Base-by-base conservation (phyloP, 1,284 basidiomycete genomes). In the Fomitopsis pinicola region DNA sequence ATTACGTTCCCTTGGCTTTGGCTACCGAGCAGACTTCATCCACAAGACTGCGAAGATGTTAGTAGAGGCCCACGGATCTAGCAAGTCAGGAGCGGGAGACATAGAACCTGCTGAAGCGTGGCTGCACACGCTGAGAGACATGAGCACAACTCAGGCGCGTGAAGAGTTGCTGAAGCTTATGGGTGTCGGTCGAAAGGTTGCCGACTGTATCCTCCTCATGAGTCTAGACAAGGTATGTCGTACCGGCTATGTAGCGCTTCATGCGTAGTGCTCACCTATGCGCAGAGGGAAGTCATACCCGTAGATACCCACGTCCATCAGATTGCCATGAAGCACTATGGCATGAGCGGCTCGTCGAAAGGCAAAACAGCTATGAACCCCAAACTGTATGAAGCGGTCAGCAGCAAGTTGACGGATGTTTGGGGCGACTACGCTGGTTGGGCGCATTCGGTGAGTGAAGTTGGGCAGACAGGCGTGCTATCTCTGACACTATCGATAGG, bases 171-270 rank as follows among this genome's bases (percentile, higher is more conserved):
- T 97, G 42, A 87, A 82, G 69, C 86, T 95, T 65, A 85, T 93
- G 50, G 97, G 97, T 0, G 94, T 99, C 0, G 97, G 97, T 1
- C 84, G 95, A 40, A 99, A 99, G 74, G 95, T 98, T 0, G 94
- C 93, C 0, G 97, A 98, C 72, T 99, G 97, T 71, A 82, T 99
- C 38, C 77, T 98, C 58, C 79, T 99, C 28, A 98, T 99, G 92
- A 95, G 94, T 67, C 75, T 98, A 59, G 94, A 98, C 74, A 95
- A 97, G 82, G 91, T 92, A 67, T 7, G 75, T 65, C 19, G 22
- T 15, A n/a, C 9, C 10, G 22, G 3, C 7, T 40, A n/a, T 33
- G 8, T 22, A n/a, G 12, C 3, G n/a, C 9, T 15, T 10, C 7
- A 8, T 17, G 55, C 40, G 22, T 35, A 6, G 40, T 42, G 9